Evolutionary conservation across 1,139 yeast species (phyloP), one percentile per base, ranked within the genome.

Genomic region (Yamadazyma conglobata): DNA sequence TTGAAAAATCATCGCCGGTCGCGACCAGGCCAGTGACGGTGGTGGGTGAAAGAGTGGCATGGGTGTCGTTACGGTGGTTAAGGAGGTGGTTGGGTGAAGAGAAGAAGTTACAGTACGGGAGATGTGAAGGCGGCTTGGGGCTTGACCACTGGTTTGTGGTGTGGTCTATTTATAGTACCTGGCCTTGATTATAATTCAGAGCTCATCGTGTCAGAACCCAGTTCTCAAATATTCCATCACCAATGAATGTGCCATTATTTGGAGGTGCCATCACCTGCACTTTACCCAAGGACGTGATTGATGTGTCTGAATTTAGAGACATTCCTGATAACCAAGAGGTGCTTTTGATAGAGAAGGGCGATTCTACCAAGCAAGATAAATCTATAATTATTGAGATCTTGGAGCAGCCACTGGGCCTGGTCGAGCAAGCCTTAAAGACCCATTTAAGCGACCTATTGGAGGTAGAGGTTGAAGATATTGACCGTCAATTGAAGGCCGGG

Each of bases 301-400:
- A 88, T 52, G 94, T 86, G 1, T 80, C 94, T 2, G 52, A 60
- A 25, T 54, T 87, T 32, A 64, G 96, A 35, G 85, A 84, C 40
- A 77, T 88, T 2, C 96, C 96, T 0, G 95, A 88, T 48, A 79
- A 85, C 2, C 96, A 88, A 50, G 96, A 88, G 52, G 95, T 86
- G 17, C 88, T 72, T 49, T 73, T 86, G 14, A 27, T 44, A 46
- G 69, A 62, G 34, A 58, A 58, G 31, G 50, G 56, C 1, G 47
- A 48, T 12, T 49, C 53, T 15, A 19, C 40, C n/a, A 45, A 46
- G 10, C 56, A 63, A 34, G 78, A 81, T 37, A 79, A 74, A 41
- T 73, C 89, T 10, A 51, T 87, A 10, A 79, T 87, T 11, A 55
- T 87, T 24, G 96, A 88, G 46, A 57, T 88, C 13, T 56, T 86